Evolutionary conservation across 2,329 filamentous ascomycete species (phyloP).

Genomic region (Alternaria angustiovoidea): DNA sequence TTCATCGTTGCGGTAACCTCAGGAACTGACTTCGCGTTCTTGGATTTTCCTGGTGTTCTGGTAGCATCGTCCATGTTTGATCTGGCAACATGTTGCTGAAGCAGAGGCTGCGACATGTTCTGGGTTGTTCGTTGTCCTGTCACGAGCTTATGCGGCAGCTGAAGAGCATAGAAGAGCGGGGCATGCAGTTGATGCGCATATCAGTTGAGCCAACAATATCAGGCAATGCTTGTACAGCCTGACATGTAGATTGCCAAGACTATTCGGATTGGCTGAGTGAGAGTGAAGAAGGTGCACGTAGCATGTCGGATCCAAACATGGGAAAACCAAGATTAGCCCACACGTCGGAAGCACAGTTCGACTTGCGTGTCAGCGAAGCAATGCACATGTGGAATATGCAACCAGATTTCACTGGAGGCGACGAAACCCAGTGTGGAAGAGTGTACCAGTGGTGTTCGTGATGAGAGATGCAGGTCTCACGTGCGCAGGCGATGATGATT

Average conservation of each 20-base stretch:
- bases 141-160: background rate
- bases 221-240: background rate
- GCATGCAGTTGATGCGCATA: background rate
- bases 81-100: background rate
- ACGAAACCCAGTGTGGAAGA: background rate
- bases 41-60: background rate
- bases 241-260: background rate
- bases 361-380: background rate
- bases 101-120: background rate
- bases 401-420: background rate
- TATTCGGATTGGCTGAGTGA: slow-evolving; percentile 1
- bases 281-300: background rate
- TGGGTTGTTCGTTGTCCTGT: background rate
- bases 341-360: background rate
- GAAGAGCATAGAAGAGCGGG: background rate
- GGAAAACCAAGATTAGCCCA: background rate
- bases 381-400: background rate
- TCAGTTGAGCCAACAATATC: background rate
- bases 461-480: slow-evolving; percentile 11
- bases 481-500: slow-evolving; percentile 20
- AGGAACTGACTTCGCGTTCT: background rate
- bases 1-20: background rate
- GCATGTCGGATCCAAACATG: background rate
- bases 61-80: background rate
- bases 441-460: background rate